Conservation (phyloP, 495 filamentous ascomycete genomes). For the Penicillium goetzii region DNA sequence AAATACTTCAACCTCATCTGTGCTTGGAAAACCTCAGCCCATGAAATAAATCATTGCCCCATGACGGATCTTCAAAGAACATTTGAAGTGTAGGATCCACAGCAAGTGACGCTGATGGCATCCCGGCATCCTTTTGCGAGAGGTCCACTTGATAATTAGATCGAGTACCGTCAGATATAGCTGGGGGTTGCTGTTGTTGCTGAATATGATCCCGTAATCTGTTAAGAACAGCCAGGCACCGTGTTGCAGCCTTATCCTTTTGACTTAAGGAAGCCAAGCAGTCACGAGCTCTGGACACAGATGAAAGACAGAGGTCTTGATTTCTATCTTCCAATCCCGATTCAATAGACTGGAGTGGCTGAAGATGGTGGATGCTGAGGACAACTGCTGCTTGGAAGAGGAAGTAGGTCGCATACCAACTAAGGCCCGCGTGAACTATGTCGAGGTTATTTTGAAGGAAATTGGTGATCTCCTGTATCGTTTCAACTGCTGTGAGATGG, state of each 20-base stretch:
- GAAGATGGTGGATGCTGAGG: constrained; percentile 26
- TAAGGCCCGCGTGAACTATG: constrained; percentile 19
- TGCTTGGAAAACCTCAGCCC: constrained; percentile 26
- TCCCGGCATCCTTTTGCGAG: neutral
- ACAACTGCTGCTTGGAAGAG: constrained; percentile 29
- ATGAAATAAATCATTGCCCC: constrained; percentile 25
- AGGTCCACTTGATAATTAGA: neutral
- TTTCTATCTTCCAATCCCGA: constrained; percentile 2
- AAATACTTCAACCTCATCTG: constrained; percentile 22
- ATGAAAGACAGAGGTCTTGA: constrained; percentile 24
- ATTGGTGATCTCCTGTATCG: constrained; percentile 27
- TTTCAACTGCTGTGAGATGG: constrained; percentile 25
- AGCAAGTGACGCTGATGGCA: constrained; percentile 9
- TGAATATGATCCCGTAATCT: constrained; percentile 17
- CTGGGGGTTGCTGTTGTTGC: neutral
- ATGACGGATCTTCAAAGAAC: constrained; percentile 27
- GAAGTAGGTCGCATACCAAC: constrained; percentile 31
- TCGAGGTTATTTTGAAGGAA: constrained; percentile 20
- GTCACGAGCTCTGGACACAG: constrained; percentile 22
- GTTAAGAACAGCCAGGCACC: constrained; percentile 20
- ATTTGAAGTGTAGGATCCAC: constrained; percentile 28
- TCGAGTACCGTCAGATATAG: neutral
- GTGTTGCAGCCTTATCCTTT: constrained; percentile 19
- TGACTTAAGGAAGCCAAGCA: constrained; percentile 21
- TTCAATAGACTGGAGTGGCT: constrained; percentile 2